These are phyloP conservation scores for Aureobasidium zeae DNA, from an alignment of 2,329 filamentous ascomycete genomes.

Conservation along the genomic window DNA sequence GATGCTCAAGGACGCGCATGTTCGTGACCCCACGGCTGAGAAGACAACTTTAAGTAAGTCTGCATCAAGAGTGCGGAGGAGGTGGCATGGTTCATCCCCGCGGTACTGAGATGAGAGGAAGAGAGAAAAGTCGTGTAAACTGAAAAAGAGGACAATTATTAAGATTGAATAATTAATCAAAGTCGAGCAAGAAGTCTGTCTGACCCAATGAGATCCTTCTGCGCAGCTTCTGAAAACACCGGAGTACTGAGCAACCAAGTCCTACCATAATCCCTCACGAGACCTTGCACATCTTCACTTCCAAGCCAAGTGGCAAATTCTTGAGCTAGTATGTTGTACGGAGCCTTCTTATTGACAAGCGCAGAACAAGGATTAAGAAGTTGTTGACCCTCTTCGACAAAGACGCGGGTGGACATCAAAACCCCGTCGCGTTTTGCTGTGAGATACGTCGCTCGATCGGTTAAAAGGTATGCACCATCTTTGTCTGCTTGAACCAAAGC, in stretches of 20 bases:
- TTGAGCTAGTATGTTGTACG: constrained; percentile 4
- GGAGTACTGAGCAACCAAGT: constrained; percentile 16
- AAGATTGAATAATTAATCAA: too few relatives aligned
- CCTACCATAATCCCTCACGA: constrained; percentile 18
- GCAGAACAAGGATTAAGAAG: constrained; percentile 22
- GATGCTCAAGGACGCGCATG: too few relatives aligned
- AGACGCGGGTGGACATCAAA: constrained; percentile 14
- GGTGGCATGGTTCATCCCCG: too few relatives aligned
- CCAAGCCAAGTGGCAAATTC: constrained; percentile 20
- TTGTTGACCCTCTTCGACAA: constrained; percentile 19
- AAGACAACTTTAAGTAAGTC: too few relatives aligned
- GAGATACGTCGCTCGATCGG: constrained; percentile 21
- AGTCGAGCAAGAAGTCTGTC: too few relatives aligned
- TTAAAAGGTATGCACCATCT: constrained; percentile 20
- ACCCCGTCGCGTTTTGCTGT: constrained; percentile 19
- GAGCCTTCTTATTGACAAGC: constrained; percentile 16
- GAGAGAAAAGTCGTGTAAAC: too few relatives aligned
- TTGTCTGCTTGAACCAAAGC: constrained; percentile 20
- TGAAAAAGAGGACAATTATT: too few relatives aligned
- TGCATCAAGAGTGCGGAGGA: too few relatives aligned
- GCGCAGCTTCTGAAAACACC: not conserved
- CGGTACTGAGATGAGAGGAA: too few relatives aligned
- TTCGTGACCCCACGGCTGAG: too few relatives aligned
- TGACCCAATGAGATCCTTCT: too few relatives aligned
- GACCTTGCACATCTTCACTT: constrained; percentile 14